Evolutionary conservation across 164 flowering plant species (phyloP).

Genomic region (Stephania cephalantha): DNA sequence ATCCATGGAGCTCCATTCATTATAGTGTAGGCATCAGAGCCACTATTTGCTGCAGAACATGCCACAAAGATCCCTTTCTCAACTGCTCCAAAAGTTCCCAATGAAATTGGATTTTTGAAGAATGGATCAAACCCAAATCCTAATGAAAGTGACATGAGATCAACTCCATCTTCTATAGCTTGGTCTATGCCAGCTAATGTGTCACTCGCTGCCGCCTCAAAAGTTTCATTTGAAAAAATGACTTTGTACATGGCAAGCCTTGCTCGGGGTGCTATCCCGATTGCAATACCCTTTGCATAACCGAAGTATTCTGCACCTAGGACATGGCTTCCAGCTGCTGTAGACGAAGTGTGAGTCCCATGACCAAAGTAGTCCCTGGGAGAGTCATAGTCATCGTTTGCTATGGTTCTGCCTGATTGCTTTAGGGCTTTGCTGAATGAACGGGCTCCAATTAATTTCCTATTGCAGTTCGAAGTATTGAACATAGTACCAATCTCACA

Average conservation of each 20-base stretch:
- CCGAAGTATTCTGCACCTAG: background rate
- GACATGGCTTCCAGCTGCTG: constrained; percentile 13
- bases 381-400: constrained; percentile 13
- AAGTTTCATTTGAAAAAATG: background rate
- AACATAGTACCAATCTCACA: constrained; percentile 14
- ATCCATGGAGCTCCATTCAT: constrained; percentile 10
- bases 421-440: constrained; percentile 13
- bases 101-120: constrained; percentile 3
- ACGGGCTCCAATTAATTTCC: constrained; percentile 23
- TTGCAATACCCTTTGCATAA: constrained; percentile 11
- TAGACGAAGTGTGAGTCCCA: constrained; percentile 13
- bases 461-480: constrained; percentile 18
- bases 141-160: constrained; percentile 9
- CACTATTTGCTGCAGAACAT: constrained; percentile 6
- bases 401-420: constrained; percentile 1
- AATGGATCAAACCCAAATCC: background rate
- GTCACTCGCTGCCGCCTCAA: constrained; percentile 2
- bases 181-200: constrained; percentile 8
- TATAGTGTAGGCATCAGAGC: background rate
- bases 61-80: constrained; percentile 14
- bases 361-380: constrained; percentile 9
- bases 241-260: constrained; percentile 13
- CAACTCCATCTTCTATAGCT: constrained; percentile 11
- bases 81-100: constrained; percentile 10
- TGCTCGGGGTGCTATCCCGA: constrained; percentile 10